phyloP scores from a whole-genome alignment of 371 early-diverging fungal genomes.

The Parasitella parasitica region DNA sequence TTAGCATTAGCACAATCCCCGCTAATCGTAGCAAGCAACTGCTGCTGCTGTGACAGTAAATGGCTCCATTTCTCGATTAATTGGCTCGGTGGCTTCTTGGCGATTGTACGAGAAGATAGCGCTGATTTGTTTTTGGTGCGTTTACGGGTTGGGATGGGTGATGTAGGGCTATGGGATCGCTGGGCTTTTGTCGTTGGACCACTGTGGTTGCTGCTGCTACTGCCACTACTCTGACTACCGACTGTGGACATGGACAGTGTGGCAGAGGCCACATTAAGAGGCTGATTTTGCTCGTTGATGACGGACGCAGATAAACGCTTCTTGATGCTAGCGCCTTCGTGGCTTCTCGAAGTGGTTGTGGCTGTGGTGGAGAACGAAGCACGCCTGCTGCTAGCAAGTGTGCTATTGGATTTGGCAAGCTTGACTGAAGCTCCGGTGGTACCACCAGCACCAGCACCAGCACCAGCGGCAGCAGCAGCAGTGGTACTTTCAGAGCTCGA shows the following conservation, averaged over 20 bases:
- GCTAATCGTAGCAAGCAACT: not conserved
- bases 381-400: not conserved
- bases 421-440: not conserved
- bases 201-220: not conserved
- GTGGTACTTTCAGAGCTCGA: constrained; percentile 6
- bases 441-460: not conserved
- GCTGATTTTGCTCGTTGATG: not conserved
- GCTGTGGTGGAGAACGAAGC: not conserved
- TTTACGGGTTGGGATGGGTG: constrained; percentile 10
- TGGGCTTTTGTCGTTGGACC: not conserved
- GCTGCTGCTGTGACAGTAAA: constrained; percentile 10
- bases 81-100: not conserved
- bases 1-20: not conserved
- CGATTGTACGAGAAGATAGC: not conserved
- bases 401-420: not conserved
- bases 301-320: not conserved
- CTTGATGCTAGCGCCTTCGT: not conserved
- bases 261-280: not conserved
- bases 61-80: constrained; percentile 6
- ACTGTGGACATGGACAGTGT: not conserved
- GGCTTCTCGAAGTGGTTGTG: not conserved
- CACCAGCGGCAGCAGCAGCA: not conserved
- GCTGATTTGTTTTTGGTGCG: not conserved
- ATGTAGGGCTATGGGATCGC: constrained; percentile 9
- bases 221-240: not conserved